These are phyloP conservation scores for Blastobotrys illinoisensis DNA, from an alignment of 1,139 yeast genomes.

Conservation along the genomic window DNA sequence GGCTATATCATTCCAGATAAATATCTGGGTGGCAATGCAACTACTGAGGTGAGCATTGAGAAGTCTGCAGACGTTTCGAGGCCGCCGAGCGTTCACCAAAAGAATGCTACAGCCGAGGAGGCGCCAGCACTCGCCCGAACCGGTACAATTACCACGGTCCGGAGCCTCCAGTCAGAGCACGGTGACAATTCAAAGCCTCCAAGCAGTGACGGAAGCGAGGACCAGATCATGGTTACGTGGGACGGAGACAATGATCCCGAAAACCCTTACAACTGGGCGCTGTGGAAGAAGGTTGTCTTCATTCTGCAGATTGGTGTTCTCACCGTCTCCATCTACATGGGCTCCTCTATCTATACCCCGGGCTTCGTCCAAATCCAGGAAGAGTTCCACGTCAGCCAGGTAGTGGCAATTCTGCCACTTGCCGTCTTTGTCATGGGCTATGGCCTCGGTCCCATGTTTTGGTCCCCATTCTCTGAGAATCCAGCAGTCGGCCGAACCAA, in stretches of 20 bases:
- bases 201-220: conserved; percentile 17
- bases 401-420: conserved; percentile 44
- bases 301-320: conserved; percentile 41
- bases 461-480: conserved; percentile 50
- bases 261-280: conserved; percentile 52
- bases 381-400: conserved; percentile 41
- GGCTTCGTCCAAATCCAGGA: conserved; percentile 42
- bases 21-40: conserved; percentile 3
- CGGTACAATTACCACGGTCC: neutral
- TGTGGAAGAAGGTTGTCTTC: conserved; percentile 36
- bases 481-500: conserved; percentile 39
- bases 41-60: neutral
- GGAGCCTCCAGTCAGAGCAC: neutral
- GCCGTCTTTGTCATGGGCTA: conserved; percentile 53
- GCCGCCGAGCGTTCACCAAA: neutral
- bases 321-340: conserved; percentile 53
- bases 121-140: neutral
- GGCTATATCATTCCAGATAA: conserved; percentile 17
- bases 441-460: conserved; percentile 49
- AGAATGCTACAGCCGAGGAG: neutral
- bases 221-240: conserved; percentile 31
- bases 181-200: neutral
- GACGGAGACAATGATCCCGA: conserved; percentile 48
- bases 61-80: neutral
- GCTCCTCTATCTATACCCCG: conserved; percentile 58